Percentiles rank a stretch among this genome's conserved stretches.
These are phyloP conservation scores for Lachnum nothofagi DNA, from an alignment of 2,329 filamentous ascomycete genomes.

Conservation along the genomic window DNA sequence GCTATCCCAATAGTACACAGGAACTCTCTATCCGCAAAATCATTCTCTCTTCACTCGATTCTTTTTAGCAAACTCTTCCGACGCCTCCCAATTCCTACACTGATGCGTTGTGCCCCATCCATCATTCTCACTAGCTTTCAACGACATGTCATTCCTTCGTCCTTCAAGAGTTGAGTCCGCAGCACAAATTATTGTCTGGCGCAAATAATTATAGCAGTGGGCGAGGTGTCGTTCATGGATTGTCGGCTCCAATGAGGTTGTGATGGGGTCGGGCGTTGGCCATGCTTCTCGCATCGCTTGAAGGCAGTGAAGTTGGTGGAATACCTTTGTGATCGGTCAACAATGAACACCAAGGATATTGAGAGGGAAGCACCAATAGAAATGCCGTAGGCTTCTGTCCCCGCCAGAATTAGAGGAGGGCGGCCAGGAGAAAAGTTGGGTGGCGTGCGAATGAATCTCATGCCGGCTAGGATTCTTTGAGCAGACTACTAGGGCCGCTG, in stretches of 20 bases:
- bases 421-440: too few relatives aligned
- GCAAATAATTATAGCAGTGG: constrained; percentile 19
- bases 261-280: neutral
- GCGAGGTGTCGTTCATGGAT: neutral
- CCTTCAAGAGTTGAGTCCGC: constrained; percentile 15
- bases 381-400: neutral
- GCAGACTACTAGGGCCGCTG: too few relatives aligned
- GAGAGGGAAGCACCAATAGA: neutral
- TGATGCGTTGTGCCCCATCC: constrained; percentile 14
- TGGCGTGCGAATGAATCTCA: too few relatives aligned
- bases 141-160: constrained; percentile 5
- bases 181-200: constrained; percentile 16
- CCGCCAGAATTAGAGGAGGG: neutral
- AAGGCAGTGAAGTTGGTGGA: neutral
- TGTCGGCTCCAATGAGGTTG: neutral
- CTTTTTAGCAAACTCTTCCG: neutral
- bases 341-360: neutral
- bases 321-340: neutral
- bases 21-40: too few relatives aligned
- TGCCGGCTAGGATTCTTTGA: too few relatives aligned
- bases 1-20: too few relatives aligned
- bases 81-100: constrained; percentile 9
- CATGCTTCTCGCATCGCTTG: neutral
- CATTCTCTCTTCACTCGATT: neutral
- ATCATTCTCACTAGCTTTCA: neutral